Conservation (phyloP, 1,284 basidiomycete species). For the Microbotryum intermedium region DNA sequence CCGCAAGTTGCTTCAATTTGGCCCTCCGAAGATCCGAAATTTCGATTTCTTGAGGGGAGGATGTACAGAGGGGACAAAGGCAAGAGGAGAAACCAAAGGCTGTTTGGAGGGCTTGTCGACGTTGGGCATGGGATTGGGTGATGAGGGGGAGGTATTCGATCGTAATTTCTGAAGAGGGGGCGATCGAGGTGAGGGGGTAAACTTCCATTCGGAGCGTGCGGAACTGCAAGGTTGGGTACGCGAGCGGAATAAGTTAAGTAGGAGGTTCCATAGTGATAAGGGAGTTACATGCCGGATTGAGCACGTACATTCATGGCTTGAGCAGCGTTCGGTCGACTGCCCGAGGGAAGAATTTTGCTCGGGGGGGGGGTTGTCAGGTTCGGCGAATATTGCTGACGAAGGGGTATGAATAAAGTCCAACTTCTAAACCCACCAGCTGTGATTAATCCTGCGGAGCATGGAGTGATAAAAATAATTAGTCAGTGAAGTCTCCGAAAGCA, state of each 20-base stretch:
- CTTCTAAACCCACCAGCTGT: slow-evolving; percentile 20
- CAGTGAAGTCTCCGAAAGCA: neutral
- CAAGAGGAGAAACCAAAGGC: slow-evolving; percentile 31
- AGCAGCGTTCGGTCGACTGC: slow-evolving; percentile 19
- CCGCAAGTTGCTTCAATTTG: no score
- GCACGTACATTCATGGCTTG: slow-evolving; percentile 24
- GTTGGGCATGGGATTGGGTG: slow-evolving; percentile 19
- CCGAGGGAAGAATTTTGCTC: neutral
- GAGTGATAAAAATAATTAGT: neutral
- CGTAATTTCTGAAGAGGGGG: slow-evolving; percentile 19
- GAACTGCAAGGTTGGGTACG: slow-evolving; percentile 27
- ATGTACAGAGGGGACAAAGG: slow-evolving; percentile 26
- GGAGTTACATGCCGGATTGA: no score
- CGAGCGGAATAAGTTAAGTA: slow-evolving; percentile 15
- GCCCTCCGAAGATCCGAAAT: slow-evolving; percentile 16
- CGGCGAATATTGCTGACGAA: no score
- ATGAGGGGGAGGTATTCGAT: slow-evolving; percentile 34
- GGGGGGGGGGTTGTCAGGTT: neutral
- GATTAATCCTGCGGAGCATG: slow-evolving; percentile 12
- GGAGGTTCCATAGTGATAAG: neutral
- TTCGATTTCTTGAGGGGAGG: neutral
- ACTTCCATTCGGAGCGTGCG: slow-evolving; percentile 32
- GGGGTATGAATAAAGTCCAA: no score
- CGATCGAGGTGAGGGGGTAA: slow-evolving; percentile 26
- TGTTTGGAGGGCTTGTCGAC: slow-evolving; percentile 18